phyloP scores from a whole-genome alignment of 2,329 filamentous ascomycete genomes.

The Cadophora malorum region DNA sequence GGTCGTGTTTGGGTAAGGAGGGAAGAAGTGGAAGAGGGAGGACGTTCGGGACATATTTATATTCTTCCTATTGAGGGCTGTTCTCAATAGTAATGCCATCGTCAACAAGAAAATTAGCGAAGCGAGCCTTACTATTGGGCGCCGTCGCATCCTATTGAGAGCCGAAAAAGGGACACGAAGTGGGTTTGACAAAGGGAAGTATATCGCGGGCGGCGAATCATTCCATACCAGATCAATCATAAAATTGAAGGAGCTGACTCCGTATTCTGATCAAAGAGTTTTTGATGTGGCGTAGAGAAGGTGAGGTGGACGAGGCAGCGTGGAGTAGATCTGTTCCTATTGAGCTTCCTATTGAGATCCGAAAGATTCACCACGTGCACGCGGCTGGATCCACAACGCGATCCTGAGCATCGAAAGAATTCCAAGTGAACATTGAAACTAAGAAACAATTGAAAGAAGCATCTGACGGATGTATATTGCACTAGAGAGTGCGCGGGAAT shows the following conservation, averaged over 20 bases:
- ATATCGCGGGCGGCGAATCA: background rate
- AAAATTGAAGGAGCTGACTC: background rate
- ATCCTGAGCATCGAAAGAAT: background rate
- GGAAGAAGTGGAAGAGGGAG: background rate
- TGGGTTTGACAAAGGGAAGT: constrained; percentile 7
- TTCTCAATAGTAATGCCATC: constrained; percentile 25
- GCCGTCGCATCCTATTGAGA: constrained; percentile 35
- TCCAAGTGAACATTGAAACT: background rate
- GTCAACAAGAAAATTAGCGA: constrained; percentile 16
- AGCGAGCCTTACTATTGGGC: constrained; percentile 26
- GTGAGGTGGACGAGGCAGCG: background rate
- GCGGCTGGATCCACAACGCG: constrained; percentile 6
- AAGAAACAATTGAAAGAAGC: background rate
- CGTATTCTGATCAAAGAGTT: constrained; percentile 14
- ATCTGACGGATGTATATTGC: background rate
- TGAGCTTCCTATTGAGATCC: constrained; percentile 26
- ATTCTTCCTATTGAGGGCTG: constrained; percentile 24
- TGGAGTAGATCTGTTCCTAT: constrained; percentile 13
- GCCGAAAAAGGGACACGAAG: constrained; percentile 25
- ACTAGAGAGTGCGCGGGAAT: background rate
- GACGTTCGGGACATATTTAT: constrained; percentile 23
- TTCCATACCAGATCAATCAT: constrained; percentile 1
- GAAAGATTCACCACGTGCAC: constrained; percentile 13
- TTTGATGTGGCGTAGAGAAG: background rate
- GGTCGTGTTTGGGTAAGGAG: constrained; percentile 23